These are phyloP conservation scores for Nakazawaea peltata DNA, from an alignment of 805 yeast species.

Conservation along the genomic window DNA sequence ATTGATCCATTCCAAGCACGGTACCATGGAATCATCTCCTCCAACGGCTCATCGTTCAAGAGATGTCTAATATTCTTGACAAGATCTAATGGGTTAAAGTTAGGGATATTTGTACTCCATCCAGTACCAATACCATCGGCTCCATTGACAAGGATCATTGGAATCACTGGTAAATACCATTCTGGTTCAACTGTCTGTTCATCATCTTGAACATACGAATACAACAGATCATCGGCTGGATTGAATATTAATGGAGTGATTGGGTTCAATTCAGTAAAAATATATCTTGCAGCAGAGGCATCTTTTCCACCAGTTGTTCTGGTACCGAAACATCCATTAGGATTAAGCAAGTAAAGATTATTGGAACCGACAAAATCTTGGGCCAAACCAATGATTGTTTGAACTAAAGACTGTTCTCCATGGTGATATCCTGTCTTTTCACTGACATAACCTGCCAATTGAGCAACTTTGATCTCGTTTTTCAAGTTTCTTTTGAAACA, in stretches of 20 bases:
- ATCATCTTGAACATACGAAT: constrained; percentile 81
- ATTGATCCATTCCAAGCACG: constrained; percentile 91
- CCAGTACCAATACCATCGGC: constrained; percentile 99
- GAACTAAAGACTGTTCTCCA: constrained; percentile 83
- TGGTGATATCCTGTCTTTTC: constrained; percentile 93
- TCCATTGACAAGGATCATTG: constrained; percentile 93
- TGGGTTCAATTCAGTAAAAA: constrained; percentile 74
- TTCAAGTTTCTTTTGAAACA: constrained; percentile 75
- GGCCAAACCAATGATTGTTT: constrained; percentile 89
- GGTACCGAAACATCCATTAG: constrained; percentile 95
- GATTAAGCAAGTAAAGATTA: constrained; percentile 74
- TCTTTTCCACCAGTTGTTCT: constrained; percentile 97
- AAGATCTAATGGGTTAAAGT: constrained; percentile 80
- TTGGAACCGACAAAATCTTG: constrained; percentile 93
- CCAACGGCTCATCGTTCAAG: constrained; percentile 64
- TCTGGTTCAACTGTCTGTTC: constrained; percentile 92
- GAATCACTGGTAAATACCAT: constrained; percentile 90
- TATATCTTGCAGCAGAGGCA: constrained; percentile 97
- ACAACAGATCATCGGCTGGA: constrained; percentile 70
- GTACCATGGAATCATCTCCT: constrained; percentile 85
- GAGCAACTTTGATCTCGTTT: constrained; percentile 81
- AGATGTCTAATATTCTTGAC: constrained; percentile 65
- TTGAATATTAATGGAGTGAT: constrained; percentile 73
- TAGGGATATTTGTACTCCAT: constrained; percentile 92
- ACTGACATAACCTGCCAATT: constrained; percentile 81